Conservation (phyloP, 768 basidiomycete genomes). For the Strobilomyces echinocephalus region DNA sequence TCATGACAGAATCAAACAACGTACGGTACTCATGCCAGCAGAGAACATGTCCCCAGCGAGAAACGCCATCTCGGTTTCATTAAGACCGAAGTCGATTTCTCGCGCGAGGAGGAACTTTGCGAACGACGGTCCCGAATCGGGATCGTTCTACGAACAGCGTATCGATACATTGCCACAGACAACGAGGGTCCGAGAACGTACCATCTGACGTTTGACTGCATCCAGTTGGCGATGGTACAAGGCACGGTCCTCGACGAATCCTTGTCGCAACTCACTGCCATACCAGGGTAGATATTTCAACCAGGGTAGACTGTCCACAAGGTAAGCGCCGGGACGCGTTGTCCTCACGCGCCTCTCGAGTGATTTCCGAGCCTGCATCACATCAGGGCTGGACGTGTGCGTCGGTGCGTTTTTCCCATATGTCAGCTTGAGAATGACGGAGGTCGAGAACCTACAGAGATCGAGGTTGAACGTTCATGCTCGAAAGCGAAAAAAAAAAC, state of each 20-base stretch:
- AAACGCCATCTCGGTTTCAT: conserved; percentile 51
- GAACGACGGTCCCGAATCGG: conserved; percentile 39
- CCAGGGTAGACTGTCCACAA: conserved; percentile 32
- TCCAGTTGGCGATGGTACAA: conserved; percentile 46
- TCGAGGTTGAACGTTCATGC: not conserved
- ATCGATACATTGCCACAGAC: not conserved
- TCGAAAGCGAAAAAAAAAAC: conserved; percentile 32
- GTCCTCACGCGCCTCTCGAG: conserved; percentile 17
- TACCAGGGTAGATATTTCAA: conserved; percentile 53
- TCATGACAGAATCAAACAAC: not conserved
- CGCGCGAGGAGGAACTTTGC: conserved; percentile 49
- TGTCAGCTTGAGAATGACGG: conserved; percentile 13
- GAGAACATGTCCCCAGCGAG: conserved; percentile 57
- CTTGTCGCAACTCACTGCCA: conserved; percentile 46
- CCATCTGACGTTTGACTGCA: conserved; percentile 41
- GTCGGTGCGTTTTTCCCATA: conserved; percentile 19
- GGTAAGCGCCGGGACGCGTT: conserved; percentile 28
- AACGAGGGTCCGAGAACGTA: conserved; percentile 8
- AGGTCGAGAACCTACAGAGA: conserved; percentile 14
- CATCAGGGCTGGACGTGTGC: conserved; percentile 12
- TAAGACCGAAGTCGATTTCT: conserved; percentile 44
- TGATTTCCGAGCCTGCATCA: conserved; percentile 17
- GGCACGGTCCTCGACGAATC: conserved; percentile 44
- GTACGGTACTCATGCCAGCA: conserved; percentile 49
- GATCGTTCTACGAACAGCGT: conserved; percentile 1